These are phyloP conservation scores for Saccharomycopsis sp. DNA, from an alignment of 805 yeast species.

Conservation along the genomic window DNA sequence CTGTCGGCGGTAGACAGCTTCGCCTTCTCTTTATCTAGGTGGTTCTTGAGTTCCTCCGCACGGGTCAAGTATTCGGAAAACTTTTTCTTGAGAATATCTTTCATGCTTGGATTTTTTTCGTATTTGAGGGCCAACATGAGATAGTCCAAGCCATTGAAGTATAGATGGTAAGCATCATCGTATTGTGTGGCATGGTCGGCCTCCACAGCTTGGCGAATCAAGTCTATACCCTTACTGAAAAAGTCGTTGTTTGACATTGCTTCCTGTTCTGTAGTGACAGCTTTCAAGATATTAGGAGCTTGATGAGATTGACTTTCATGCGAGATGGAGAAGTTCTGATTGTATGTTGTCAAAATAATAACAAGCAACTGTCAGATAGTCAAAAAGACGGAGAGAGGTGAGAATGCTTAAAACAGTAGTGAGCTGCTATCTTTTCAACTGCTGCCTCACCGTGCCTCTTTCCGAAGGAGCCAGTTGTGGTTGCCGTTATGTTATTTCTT, in stretches of 20 bases:
- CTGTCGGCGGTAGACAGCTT: slow-evolving; percentile 32
- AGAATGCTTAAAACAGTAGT: too few relatives aligned
- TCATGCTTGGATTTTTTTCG: slow-evolving; percentile 85
- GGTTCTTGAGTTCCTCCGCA: slow-evolving; percentile 91
- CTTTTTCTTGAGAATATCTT: slow-evolving; percentile 80
- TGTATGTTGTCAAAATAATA: background rate
- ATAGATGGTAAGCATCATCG: slow-evolving; percentile 89
- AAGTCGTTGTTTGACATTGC: slow-evolving; percentile 52
- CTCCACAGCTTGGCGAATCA: slow-evolving; percentile 91
- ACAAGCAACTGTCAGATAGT: too few relatives aligned
- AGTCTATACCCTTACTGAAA: slow-evolving; percentile 87
- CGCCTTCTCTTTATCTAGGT: slow-evolving; percentile 58
- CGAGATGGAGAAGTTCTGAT: background rate
- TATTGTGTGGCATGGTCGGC: slow-evolving; percentile 85
- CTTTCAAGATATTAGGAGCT: background rate
- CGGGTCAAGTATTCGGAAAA: slow-evolving; percentile 86
- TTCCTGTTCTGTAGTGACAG: too few relatives aligned
- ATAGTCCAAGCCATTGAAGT: slow-evolving; percentile 90
- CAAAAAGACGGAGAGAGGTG: too few relatives aligned
- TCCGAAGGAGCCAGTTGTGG: too few relatives aligned
- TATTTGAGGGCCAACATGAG: slow-evolving; percentile 92
- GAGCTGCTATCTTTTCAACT: too few relatives aligned
- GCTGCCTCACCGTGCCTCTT: too few relatives aligned
- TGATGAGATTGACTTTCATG: background rate
- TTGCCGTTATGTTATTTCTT: too few relatives aligned